Percentiles rank a stretch among this genome's conserved stretches.
Evolutionary conservation across 163 green algal genomes (phyloP).

Genomic region (Picocystis sp.): DNA sequence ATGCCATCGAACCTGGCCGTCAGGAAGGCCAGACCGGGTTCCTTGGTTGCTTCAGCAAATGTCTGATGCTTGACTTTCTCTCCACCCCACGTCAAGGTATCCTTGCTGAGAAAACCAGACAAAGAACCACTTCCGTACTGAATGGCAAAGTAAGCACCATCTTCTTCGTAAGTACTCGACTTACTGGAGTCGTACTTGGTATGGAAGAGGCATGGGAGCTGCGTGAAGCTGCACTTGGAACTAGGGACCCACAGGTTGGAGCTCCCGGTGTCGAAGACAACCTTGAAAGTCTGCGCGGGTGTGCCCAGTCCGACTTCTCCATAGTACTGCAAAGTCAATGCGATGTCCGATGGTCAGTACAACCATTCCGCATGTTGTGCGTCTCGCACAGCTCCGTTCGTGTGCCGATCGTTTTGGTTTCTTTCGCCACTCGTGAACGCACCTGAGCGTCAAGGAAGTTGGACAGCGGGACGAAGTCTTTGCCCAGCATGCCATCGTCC

Average conservation of each 20-base stretch:
- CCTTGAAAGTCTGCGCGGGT: slow-evolving; percentile 68
- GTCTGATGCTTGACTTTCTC: slow-evolving; percentile 44
- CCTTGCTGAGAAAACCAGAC: slow-evolving; percentile 69
- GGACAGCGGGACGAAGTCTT: slow-evolving; percentile 36
- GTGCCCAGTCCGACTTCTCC: slow-evolving; percentile 74
- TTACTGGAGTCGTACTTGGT: slow-evolving; percentile 56
- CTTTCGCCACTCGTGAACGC: not conserved
- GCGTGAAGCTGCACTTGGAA: slow-evolving; percentile 54
- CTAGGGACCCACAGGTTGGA: slow-evolving; percentile 86
- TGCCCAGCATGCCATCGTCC: too few relatives aligned
- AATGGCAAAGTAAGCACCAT: slow-evolving; percentile 80
- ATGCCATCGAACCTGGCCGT: slow-evolving; percentile 96
- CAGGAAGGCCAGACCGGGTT: slow-evolving; percentile 90
- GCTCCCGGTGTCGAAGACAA: slow-evolving; percentile 89
- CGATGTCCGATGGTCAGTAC: not conserved
- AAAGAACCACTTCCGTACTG: slow-evolving; percentile 88
- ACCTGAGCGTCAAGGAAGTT: slow-evolving; percentile 80
- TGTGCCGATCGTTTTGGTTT: too few relatives aligned
- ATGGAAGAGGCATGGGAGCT: slow-evolving; percentile 86
- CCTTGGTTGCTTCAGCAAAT: slow-evolving; percentile 83
- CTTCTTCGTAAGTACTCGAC: slow-evolving; percentile 54
- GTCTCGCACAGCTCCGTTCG: too few relatives aligned
- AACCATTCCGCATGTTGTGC: too few relatives aligned
- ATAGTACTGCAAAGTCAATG: slow-evolving; percentile 71
- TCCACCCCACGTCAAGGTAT: slow-evolving; percentile 57